Conservation (phyloP, 2,329 filamentous ascomycete genomes). For the Stemphylium beticola region DNA sequence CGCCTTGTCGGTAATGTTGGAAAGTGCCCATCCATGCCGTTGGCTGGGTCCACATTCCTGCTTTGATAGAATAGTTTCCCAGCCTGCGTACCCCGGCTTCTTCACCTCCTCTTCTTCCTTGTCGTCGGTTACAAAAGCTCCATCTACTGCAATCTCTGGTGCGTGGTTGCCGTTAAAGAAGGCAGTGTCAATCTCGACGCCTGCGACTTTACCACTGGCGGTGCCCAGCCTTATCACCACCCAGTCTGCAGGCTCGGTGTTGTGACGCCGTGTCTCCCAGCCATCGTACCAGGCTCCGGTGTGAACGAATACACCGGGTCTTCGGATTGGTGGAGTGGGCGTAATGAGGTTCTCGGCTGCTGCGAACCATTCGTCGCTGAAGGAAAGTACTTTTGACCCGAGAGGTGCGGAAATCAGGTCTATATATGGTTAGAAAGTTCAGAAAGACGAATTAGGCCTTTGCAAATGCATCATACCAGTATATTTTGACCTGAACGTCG, state of each 20-base stretch:
- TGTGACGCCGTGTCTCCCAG: conserved; percentile 69
- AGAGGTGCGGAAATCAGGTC: conserved; percentile 61
- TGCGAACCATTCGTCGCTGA: conserved; percentile 68
- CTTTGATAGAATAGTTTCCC: conserved; percentile 73
- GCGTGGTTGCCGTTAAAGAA: conserved; percentile 86
- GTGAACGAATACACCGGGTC: conserved; percentile 64
- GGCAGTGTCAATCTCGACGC: conserved; percentile 80
- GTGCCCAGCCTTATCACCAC: conserved; percentile 65
- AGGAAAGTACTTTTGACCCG: conserved; percentile 60
- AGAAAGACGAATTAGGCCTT: background rate
- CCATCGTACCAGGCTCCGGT: conserved; percentile 70
- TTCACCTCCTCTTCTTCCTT: conserved; percentile 67
- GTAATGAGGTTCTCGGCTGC: conserved; percentile 64
- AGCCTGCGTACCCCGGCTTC: conserved; percentile 53
- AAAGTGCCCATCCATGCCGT: conserved; percentile 75
- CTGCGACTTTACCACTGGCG: conserved; percentile 72
- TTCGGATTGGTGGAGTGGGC: conserved; percentile 61
- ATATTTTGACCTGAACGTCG: conserved; percentile 62
- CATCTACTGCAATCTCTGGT: conserved; percentile 78
- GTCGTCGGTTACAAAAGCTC: conserved; percentile 64
- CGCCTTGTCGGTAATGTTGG: conserved; percentile 62
- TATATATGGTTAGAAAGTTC: conserved; percentile 24
- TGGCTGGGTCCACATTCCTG: conserved; percentile 77
- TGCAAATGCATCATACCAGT: conserved; percentile 48
- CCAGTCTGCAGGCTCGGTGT: conserved; percentile 64